Evolutionary conservation across 1,284 basidiomycete genomes (phyloP).

Genomic region (Melampsora occidentalis): DNA sequence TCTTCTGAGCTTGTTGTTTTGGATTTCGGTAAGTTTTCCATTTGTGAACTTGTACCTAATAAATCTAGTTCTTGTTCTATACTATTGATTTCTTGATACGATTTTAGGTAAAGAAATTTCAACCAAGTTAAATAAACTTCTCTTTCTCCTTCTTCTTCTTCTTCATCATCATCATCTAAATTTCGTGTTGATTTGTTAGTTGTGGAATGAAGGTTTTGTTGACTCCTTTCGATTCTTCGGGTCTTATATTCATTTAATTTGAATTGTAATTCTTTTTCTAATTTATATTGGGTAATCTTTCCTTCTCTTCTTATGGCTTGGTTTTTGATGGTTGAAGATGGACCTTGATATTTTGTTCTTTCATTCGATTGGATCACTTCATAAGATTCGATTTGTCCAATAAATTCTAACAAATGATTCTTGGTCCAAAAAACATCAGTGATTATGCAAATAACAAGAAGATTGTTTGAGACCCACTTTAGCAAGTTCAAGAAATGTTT

Average conservation of each 20-base stretch:
- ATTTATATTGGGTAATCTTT: slow-evolving; percentile 81
- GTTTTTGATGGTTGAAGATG: slow-evolving; percentile 61
- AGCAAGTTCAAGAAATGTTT: slow-evolving; percentile 61
- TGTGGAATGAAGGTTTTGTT: neutral
- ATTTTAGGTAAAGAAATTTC: slow-evolving; percentile 68
- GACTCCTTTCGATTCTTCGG: slow-evolving; percentile 1
- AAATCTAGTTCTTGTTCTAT: slow-evolving; percentile 73
- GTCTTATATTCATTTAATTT: slow-evolving; percentile 60
- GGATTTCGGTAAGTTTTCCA: slow-evolving; percentile 48
- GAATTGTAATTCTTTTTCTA: slow-evolving; percentile 72
- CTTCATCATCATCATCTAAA: slow-evolving; percentile 63
- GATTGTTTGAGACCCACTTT: slow-evolving; percentile 59
- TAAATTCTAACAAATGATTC: slow-evolving; percentile 63
- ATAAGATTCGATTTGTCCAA: slow-evolving; percentile 65
- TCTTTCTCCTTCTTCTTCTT: slow-evolving; percentile 65
- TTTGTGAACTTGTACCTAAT: slow-evolving; percentile 55
- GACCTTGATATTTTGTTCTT: slow-evolving; percentile 62
- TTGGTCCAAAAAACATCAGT: slow-evolving; percentile 51
- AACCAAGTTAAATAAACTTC: slow-evolving; percentile 68
- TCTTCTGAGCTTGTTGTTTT: slow-evolving; percentile 45
- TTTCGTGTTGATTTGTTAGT: neutral
- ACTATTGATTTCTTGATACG: slow-evolving; percentile 67
- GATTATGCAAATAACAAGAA: slow-evolving; percentile 9
- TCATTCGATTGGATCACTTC: slow-evolving; percentile 58
- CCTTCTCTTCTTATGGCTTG: slow-evolving; percentile 69